These are phyloP conservation scores for Parietaria judaica DNA, from an alignment of 306 rosid species.

Conservation along the genomic window DNA sequence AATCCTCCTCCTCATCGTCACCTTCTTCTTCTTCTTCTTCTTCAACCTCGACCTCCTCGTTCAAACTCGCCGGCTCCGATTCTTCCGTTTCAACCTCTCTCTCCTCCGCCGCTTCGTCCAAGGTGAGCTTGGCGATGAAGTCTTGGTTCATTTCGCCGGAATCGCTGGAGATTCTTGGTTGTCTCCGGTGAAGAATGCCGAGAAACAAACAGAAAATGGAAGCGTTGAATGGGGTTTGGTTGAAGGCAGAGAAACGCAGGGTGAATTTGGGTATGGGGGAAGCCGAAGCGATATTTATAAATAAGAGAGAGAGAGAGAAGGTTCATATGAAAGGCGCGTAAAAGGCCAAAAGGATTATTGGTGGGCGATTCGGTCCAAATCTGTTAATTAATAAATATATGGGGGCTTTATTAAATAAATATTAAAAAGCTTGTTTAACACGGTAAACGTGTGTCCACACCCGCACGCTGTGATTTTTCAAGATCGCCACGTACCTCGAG, in stretches of 20 bases:
- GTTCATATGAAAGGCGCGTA: slow-evolving; percentile 8
- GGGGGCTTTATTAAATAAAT: too few species aligned
- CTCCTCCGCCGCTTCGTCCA: slow-evolving; percentile 10
- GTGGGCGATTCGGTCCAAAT: slow-evolving; percentile 6
- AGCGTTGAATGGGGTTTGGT: not conserved
- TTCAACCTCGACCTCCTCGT: not conserved
- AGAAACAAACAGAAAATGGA: not conserved
- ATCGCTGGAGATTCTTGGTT: slow-evolving; percentile 30
- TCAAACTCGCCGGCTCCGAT: not conserved
- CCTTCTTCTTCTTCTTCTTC: slow-evolving; percentile 9
- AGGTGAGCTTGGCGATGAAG: slow-evolving; percentile 26
- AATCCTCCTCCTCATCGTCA: slow-evolving; percentile 54
- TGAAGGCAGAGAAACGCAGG: too few species aligned
- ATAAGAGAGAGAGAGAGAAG: not conserved
- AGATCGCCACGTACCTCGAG: slow-evolving; percentile 7
- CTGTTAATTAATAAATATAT: not conserved
- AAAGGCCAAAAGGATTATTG: not conserved
- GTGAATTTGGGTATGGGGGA: not conserved
- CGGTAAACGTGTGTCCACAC: slow-evolving; percentile 7
- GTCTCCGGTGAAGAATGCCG: too few species aligned
- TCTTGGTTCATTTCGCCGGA: slow-evolving; percentile 25
- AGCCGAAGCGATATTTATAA: not conserved
- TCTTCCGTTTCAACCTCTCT: not conserved
- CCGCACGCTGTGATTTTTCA: not conserved
- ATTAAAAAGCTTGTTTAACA: slow-evolving; percentile 5